Evolutionary conservation across 2,329 filamentous ascomycete species (phyloP), one percentile per base, ranked within the genome.

Genomic region (Colletotrichum sp.): DNA sequence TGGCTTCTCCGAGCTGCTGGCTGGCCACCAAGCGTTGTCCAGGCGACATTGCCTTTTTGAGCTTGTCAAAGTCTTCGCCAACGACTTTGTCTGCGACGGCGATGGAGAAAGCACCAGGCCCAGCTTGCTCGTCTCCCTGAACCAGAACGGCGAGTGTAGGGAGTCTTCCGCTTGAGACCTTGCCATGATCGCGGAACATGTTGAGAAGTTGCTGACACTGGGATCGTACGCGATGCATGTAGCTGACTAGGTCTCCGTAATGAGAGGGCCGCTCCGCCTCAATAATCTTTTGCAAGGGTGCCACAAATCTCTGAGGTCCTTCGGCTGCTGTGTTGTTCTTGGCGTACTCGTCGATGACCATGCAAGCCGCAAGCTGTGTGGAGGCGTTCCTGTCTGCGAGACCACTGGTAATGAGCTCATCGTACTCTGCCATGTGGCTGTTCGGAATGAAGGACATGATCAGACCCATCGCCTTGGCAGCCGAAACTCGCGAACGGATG

Each of bases 201-300:
- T 96, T 96, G 76, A 99, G 88, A 28, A 99, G 88, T 77, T 97
- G 95, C 80, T 96, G 94, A 80, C 96, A 99, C 83, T 98, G 96
- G 2, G 96, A 95, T 77, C 97, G 93, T 18, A 96, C 95, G 67
- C 98, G 93, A 82, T 98, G 95, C 34, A 98, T 91, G 82, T 95
- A 98, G 84, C 94, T 97, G 63, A 97, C 94, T 49, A 99, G 91
- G 84, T 99, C 97, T 77, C 95, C 92, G 83, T 99, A 99, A 82
- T 94, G 95, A 9, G 90, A 84, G 24, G 96, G 96, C 28, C 95
- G 92, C 62, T 98, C 95, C 12, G 90, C 90, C 81, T 98, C 96
- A 30, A 99, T 91, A 28, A 98, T 93, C 13, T 91, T 90, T 71
- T 94, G 93, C 63, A 99, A 86, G 16, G 91, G 88, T 32, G 89